Evolutionary conservation across 1,284 basidiomycete species (phyloP).

Genomic region (Neolentinus lepideus): DNA sequence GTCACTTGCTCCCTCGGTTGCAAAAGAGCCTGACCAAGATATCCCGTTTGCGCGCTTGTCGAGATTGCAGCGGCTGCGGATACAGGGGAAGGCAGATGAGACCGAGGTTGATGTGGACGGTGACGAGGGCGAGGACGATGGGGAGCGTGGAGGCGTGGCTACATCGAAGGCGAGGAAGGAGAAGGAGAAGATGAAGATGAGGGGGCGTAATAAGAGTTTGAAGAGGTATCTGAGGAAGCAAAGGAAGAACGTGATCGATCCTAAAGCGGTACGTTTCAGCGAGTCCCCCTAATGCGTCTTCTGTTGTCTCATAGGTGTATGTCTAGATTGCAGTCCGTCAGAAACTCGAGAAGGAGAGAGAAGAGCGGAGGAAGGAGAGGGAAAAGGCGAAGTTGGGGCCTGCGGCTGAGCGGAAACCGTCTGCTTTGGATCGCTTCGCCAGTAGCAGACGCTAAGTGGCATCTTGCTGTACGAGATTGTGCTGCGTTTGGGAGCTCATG

Average conservation of each 20-base stretch:
- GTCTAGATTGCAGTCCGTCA: slow-evolving; percentile 57
- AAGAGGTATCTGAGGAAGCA: slow-evolving; percentile 84
- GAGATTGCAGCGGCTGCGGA: slow-evolving; percentile 65
- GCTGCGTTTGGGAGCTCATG: too few relatives aligned
- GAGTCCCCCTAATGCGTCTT: slow-evolving; percentile 1
- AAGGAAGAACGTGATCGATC: slow-evolving; percentile 90
- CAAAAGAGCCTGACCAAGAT: slow-evolving; percentile 24
- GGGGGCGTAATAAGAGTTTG: slow-evolving; percentile 78
- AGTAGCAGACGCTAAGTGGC: neutral
- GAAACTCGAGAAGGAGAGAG: slow-evolving; percentile 59
- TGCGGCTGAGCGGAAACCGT: slow-evolving; percentile 35
- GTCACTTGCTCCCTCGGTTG: slow-evolving; percentile 42
- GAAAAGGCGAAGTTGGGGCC: slow-evolving; percentile 33
- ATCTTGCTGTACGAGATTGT: too few relatives aligned
- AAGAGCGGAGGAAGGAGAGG: slow-evolving; percentile 40
- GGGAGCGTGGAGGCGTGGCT: slow-evolving; percentile 19
- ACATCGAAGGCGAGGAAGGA: slow-evolving; percentile 31
- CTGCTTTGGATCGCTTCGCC: slow-evolving; percentile 62
- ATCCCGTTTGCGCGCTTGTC: slow-evolving; percentile 67
- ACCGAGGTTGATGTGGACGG: slow-evolving; percentile 38
- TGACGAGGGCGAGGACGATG: slow-evolving; percentile 28
- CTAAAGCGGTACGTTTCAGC: slow-evolving; percentile 57
- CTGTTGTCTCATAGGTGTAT: slow-evolving; percentile 2
- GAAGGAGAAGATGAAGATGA: slow-evolving; percentile 76
- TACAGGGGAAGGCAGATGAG: slow-evolving; percentile 68